A percentile compares a stretch with the other conserved stretches of the same genome.
These are phyloP conservation scores for Trametes polyzona DNA, from an alignment of 1,284 basidiomycete species.

Conservation along the genomic window DNA sequence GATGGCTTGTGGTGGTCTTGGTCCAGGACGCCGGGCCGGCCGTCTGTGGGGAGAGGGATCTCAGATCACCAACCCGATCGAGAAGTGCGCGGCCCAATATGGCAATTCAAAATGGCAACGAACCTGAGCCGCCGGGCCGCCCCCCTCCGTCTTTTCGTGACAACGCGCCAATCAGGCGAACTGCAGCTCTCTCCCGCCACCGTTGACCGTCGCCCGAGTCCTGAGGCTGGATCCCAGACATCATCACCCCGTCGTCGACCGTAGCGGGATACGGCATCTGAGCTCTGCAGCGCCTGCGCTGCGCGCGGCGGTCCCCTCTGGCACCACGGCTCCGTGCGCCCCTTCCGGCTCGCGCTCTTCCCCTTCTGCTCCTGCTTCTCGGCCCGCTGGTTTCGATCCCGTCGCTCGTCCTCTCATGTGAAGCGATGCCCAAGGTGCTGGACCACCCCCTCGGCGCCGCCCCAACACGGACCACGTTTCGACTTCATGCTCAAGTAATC, in stretches of 20 bases:
- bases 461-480: conserved; percentile 2
- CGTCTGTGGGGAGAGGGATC: conserved; percentile 1
- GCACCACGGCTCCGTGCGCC: conserved; percentile 6
- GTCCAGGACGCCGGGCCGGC: conserved; percentile 1
- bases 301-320: conserved; percentile 5
- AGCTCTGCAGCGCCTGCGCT: conserved; percentile 7
- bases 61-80: conserved; percentile 6
- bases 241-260: neutral
- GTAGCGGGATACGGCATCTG: conserved; percentile 1
- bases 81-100: conserved; percentile 1
- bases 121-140: neutral
- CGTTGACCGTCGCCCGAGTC: neutral
- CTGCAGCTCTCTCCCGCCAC: neutral
- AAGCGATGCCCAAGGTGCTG: conserved; percentile 28
- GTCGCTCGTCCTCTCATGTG: conserved; percentile 20
- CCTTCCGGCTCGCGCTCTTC: neutral
- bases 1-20: conserved; percentile 1
- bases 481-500: conserved; percentile 1
- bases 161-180: conserved; percentile 5
- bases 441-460: conserved; percentile 24
- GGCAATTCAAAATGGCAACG: conserved; percentile 8
- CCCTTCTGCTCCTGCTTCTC: conserved; percentile 7
- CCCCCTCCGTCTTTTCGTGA: neutral
- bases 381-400: conserved; percentile 23
- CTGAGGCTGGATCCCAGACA: neutral